These are phyloP conservation scores for Arachis monticola DNA, from an alignment of 331 rosid genomes.

Conservation along the genomic window DNA sequence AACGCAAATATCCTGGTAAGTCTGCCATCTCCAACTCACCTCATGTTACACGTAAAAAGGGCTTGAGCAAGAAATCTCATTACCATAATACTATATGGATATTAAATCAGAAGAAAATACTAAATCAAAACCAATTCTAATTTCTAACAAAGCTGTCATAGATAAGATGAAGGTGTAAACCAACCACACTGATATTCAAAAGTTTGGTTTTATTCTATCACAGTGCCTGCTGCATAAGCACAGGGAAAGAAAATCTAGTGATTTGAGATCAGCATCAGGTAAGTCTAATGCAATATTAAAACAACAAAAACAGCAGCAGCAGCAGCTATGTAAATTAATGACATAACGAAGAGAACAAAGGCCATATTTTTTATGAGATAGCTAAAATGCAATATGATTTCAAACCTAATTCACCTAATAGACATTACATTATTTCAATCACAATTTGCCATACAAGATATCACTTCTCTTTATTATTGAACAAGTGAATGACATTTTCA, in stretches of 20 bases:
- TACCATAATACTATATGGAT: neutral
- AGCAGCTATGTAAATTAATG: constrained; percentile 1
- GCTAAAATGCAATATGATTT: neutral
- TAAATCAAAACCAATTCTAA: constrained; percentile 14
- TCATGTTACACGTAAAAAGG: constrained; percentile 53
- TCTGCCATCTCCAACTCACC: constrained; percentile 73
- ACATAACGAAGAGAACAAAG: constrained; percentile 3
- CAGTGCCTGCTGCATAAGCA: constrained; percentile 9
- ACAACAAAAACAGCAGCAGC: neutral
- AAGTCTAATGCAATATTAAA: constrained; percentile 3
- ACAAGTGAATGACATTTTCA: neutral
- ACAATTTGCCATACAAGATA: constrained; percentile 5
- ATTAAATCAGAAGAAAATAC: constrained; percentile 17
- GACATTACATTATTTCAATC: neutral
- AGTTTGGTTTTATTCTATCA: neutral
- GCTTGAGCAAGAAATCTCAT: constrained; percentile 47
- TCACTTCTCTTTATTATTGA: neutral
- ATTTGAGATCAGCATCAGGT: neutral
- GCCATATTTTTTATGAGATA: neutral
- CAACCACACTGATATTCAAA: neutral
- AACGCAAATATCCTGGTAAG: constrained; percentile 67
- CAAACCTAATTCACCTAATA: neutral
- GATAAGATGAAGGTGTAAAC: constrained; percentile 8
- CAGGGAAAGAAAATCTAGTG: neutral
- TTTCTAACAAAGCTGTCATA: neutral